Evolutionary conservation across 2,329 filamentous ascomycete species (phyloP), one percentile per base, ranked within the genome.

Genomic region (Amauroascus verrucosus): DNA sequence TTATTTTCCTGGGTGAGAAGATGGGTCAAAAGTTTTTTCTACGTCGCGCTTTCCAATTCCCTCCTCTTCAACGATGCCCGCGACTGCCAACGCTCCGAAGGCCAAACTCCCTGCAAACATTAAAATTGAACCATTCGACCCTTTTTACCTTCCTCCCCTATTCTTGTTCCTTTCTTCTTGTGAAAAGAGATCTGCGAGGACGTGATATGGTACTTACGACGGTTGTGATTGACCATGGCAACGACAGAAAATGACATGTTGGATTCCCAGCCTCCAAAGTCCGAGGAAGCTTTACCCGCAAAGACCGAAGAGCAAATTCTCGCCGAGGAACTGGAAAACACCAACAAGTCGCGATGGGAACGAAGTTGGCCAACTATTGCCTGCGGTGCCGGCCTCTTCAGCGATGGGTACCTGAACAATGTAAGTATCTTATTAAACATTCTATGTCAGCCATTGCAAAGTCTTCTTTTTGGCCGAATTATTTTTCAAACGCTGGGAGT

Each of bases 331-430:
- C 54, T 57, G 2, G 51, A 56, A 6, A 56, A 53, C 26, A 50
- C 37, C 1, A 14, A 37, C 40, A 72, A 74, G 54, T 62, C 64
- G 46, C 68, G 72, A 54, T 77, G 74, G 77, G 72, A 80, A 58
- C 73, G 79, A 46, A 72, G 78, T 16, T 83, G 80, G 77, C 88
- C 89, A 13, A 85, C 88, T 0, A 84, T 95, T 61, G 89, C 89
- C 41, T 95, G 88, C 64, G 90, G 90, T 59, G 86, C 89, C 49
- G 90, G 90, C 63, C 77, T 95, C 1, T 95, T 95, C 70, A 89
- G 85, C 22, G 90, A 95, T 68, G 90, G 90, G 14, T 95, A 95
- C 68, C 80, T 95, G 65, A 94, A 95, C 70, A 88, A 87, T 63
- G 86, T 88, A 71, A 62, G 72, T 64, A 30, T 54, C 32, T 22